Base-by-base conservation (phyloP, 331 rosid genomes). In the Stylosanthes scabra region DNA sequence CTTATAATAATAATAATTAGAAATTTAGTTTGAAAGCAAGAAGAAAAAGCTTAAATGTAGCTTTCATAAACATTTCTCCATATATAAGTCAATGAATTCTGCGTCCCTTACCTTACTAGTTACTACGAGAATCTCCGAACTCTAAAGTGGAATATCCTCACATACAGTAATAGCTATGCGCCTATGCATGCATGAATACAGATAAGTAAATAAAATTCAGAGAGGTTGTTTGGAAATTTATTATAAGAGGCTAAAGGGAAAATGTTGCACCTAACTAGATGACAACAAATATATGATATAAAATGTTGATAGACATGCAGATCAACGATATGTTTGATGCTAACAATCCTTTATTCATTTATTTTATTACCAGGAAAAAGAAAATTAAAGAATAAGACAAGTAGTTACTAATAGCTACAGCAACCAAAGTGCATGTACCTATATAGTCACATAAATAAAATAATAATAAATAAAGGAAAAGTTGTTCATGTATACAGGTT, bases 151-250 rank as follows among this genome's bases (percentile, higher is more conserved):
- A 64, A 65, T 65, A 27, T 25, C 39, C 37, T 63, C 39, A 5
- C 7, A 12, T 31, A 31, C 25, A 20, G 52, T 11, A 10, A 9
- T 16, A 4, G 52, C 31, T 8, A n/a, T 41, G 10, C 2, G 15
- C 41, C 9, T 10, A 49, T 49, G 55, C 20, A 16, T 63, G 68
- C 4, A 44, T 11, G 69, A 25, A 64, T 64, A 42, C 55, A 64
- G 14, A 64, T 25, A 25, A 63, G 15, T 44, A 9, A 20, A 10
- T 31, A 31, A 44, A 44, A 31, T 59, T 29, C 16, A 28, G 20
- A 45, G 12, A 10, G 3, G 6, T 42, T 44, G 15, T 44, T 9
- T 11, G 37, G 37, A 31, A 31, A 31, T 31, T 31, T 31, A 31
- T 31, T 31, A 20, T 31, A 63, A 3, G 31, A 28, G 47, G 66